Evolutionary conservation across 2,329 filamentous ascomycete species (phyloP).

Genomic region (Trematosphaeria pertusa): DNA sequence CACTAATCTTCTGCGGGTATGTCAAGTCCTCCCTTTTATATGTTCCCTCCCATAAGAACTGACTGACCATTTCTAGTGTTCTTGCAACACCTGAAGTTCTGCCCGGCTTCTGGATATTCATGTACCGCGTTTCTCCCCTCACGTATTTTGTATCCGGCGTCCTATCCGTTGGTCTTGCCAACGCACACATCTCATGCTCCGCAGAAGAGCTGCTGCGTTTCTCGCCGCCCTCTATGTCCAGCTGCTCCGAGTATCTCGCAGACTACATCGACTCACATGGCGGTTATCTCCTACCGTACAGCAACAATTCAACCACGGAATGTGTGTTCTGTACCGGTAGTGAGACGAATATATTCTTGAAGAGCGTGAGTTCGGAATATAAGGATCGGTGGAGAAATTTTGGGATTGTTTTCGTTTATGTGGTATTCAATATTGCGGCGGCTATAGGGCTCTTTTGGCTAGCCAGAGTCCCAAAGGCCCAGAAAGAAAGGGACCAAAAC

Average conservation of each 20-base stretch:
- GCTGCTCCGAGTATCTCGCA: constrained; percentile 64
- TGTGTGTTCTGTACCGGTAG: constrained; percentile 48
- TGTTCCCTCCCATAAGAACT: too few relatives aligned
- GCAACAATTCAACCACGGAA: constrained; percentile 32
- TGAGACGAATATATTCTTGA: constrained; percentile 46
- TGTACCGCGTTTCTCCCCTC: constrained; percentile 73
- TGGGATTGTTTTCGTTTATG: constrained; percentile 56
- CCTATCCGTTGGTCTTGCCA: constrained; percentile 66
- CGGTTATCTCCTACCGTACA: constrained; percentile 43
- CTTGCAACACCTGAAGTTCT: constrained; percentile 64
- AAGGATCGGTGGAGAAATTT: constrained; percentile 56
- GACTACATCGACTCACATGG: constrained; percentile 34
- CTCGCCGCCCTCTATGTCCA: constrained; percentile 62
- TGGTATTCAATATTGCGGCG: constrained; percentile 55
- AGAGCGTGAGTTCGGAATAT: constrained; percentile 45
- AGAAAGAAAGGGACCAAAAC: too few relatives aligned
- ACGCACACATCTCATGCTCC: constrained; percentile 68
- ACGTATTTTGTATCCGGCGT: constrained; percentile 64
- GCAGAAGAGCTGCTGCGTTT: constrained; percentile 71
- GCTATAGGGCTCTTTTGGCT: constrained; percentile 59
- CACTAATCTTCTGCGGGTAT: constrained; percentile 68
- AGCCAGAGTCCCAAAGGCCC: constrained; percentile 55
- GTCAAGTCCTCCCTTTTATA: too few relatives aligned
- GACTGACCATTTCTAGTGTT: constrained; percentile 66
- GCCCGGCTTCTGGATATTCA: constrained; percentile 79